Evolutionary conservation across 2,329 filamentous ascomycete species (phyloP).

Genomic region (Alternaria sp.): DNA sequence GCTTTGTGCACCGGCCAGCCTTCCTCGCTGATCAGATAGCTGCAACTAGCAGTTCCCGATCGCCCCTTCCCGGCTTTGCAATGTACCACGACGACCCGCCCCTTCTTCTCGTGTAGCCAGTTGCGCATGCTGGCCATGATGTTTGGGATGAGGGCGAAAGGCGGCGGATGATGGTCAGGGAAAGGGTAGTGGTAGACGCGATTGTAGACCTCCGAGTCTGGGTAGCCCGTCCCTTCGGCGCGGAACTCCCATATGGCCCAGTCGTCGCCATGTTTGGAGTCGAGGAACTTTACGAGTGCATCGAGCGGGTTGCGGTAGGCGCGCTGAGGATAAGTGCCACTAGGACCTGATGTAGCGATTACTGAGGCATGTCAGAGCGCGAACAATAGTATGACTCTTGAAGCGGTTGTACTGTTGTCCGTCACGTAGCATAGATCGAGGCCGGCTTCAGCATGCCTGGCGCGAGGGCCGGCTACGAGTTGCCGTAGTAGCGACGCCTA

Average conservation of each 20-base stretch:
- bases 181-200: constrained; percentile 92
- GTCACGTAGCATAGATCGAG: constrained; percentile 97
- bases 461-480: constrained; percentile 86
- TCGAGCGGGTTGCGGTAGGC: constrained; percentile 95
- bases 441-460: constrained; percentile 83
- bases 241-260: constrained; percentile 99
- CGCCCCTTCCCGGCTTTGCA: constrained; percentile 97
- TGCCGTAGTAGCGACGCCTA: constrained; percentile 74
- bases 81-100: constrained; percentile 86
- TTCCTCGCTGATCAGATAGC: constrained; percentile 89
- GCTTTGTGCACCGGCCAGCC: constrained; percentile 72
- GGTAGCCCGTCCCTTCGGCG: constrained; percentile 94
- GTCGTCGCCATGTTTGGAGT: constrained; percentile 76
- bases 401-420: constrained; percentile 65
- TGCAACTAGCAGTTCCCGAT: constrained; percentile 86
- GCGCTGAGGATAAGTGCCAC: constrained; percentile 85
- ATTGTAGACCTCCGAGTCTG: constrained; percentile 85
- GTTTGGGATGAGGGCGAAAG: constrained; percentile 85
- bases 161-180: constrained; percentile 96
- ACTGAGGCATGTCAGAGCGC: constrained; percentile 58
- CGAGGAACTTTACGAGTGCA: constrained; percentile 84
- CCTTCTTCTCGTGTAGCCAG: constrained; percentile 68
- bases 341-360: constrained; percentile 83
- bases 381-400: constrained; percentile 46
- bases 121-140: constrained; percentile 93